Conservation (phyloP, 2,329 filamentous ascomycete genomes). For the Penicillium griseofulvum region DNA sequence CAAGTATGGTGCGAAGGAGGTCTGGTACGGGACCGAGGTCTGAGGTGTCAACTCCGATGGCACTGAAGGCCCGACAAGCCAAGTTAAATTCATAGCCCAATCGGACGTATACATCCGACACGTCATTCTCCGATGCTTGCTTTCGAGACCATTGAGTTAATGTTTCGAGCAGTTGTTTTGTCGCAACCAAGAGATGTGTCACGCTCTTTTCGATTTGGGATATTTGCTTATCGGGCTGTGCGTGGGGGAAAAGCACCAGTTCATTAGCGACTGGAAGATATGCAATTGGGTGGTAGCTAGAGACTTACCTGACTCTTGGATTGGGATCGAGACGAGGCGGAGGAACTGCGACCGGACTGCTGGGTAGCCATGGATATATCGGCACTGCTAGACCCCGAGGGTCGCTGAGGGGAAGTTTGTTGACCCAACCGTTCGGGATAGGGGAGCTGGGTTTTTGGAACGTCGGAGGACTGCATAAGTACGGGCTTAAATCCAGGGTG, state of each 20-base stretch:
- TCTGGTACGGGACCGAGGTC: slow-evolving; percentile 96
- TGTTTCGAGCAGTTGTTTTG: slow-evolving; percentile 95
- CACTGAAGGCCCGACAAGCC: slow-evolving; percentile 92
- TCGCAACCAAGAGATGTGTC: slow-evolving; percentile 93
- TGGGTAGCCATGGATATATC: slow-evolving; percentile 53
- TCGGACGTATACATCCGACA: slow-evolving; percentile 96
- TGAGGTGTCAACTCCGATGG: slow-evolving; percentile 91
- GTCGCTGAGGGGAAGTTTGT: slow-evolving; percentile 37
- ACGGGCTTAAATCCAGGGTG: neutral
- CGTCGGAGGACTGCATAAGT: slow-evolving; percentile 2
- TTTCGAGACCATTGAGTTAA: slow-evolving; percentile 96
- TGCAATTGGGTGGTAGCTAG: neutral
- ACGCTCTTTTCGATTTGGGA: slow-evolving; percentile 99
- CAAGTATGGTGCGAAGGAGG: slow-evolving; percentile 81
- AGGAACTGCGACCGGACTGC: slow-evolving; percentile 61
- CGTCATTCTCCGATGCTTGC: slow-evolving; percentile 86
- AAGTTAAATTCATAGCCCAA: slow-evolving; percentile 99
- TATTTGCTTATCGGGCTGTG: slow-evolving; percentile 68
- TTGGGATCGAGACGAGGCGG: slow-evolving; percentile 63
- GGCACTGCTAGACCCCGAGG: slow-evolving; percentile 47
- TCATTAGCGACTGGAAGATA: slow-evolving; percentile 7
- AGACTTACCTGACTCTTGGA: slow-evolving; percentile 57
- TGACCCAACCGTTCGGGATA: slow-evolving; percentile 2
- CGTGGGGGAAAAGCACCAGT: slow-evolving; percentile 1
- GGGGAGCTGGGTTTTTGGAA: slow-evolving; percentile 1